Conservation (phyloP, 176 grass and related monocot genomes). For the Poa pratensis region DNA sequence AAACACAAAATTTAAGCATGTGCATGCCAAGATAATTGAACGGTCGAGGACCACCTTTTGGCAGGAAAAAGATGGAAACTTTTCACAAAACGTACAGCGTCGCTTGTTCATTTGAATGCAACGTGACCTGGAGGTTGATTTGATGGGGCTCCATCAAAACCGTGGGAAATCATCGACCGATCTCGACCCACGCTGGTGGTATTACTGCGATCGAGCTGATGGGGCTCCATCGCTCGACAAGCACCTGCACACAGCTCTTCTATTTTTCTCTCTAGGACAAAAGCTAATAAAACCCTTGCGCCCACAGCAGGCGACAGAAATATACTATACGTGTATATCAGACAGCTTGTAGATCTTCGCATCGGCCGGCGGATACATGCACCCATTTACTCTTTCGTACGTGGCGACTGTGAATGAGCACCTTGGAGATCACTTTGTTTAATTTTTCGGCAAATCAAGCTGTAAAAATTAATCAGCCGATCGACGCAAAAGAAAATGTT, state of each 20-base stretch:
- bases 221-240: neutral
- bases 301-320: neutral
- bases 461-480: conserved; percentile 21
- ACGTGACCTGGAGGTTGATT: neutral
- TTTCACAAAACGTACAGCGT: neutral
- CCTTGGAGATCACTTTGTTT: conserved; percentile 17
- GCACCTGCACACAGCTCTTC: neutral
- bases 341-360: conserved; percentile 36
- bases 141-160: too few relatives aligned
- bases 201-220: neutral
- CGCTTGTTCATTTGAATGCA: conserved; percentile 15
- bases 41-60: neutral
- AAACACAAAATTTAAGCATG: neutral
- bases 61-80: neutral
- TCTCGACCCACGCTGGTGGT: neutral
- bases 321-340: neutral
- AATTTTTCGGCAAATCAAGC: too few relatives aligned
- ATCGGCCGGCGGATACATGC: conserved; percentile 25
- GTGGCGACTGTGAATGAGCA: conserved; percentile 23
- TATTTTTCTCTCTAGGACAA: neutral
- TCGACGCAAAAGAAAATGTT: neutral
- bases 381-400: conserved; percentile 33
- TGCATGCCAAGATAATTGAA: neutral
- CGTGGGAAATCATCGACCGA: neutral
- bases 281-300: conserved; percentile 31